These are phyloP conservation scores for Fusarium burgessii DNA, from an alignment of 2,329 filamentous ascomycete species.

Conservation along the genomic window DNA sequence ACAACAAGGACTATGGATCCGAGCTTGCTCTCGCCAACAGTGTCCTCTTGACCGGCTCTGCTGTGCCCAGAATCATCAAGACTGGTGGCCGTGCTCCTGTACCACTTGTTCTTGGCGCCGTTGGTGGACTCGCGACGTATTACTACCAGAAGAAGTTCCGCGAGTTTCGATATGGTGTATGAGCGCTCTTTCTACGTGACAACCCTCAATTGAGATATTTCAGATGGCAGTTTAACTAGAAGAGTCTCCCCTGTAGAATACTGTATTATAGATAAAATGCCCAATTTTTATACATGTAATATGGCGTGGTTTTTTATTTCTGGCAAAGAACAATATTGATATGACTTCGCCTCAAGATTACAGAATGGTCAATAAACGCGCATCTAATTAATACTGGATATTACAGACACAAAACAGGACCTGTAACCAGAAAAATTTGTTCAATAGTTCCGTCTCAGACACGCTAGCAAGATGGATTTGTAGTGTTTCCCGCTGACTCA, in stretches of 20 bases:
- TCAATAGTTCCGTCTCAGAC: too few relatives aligned
- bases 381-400: too few relatives aligned
- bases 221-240: too few relatives aligned
- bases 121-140: conserved; percentile 53
- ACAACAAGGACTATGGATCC: conserved; percentile 57
- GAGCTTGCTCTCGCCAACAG: conserved; percentile 57
- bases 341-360: too few relatives aligned
- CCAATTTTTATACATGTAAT: neutral
- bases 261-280: neutral
- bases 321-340: too few relatives aligned
- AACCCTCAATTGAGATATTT: accelerated
- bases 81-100: conserved; percentile 54
- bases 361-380: too few relatives aligned
- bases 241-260: neutral
- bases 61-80: conserved; percentile 54
- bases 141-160: conserved; percentile 58
- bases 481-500: too few relatives aligned
- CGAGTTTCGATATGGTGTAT: conserved; percentile 56
- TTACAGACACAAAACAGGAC: too few relatives aligned
- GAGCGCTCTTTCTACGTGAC: neutral
- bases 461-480: too few relatives aligned
- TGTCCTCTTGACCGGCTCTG: conserved; percentile 52
- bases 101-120: conserved; percentile 51
- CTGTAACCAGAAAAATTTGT: too few relatives aligned
- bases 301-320: neutral